Evolutionary conservation across 129 eudicot species (phyloP).

Genomic region (Tagetes erecta): DNA sequence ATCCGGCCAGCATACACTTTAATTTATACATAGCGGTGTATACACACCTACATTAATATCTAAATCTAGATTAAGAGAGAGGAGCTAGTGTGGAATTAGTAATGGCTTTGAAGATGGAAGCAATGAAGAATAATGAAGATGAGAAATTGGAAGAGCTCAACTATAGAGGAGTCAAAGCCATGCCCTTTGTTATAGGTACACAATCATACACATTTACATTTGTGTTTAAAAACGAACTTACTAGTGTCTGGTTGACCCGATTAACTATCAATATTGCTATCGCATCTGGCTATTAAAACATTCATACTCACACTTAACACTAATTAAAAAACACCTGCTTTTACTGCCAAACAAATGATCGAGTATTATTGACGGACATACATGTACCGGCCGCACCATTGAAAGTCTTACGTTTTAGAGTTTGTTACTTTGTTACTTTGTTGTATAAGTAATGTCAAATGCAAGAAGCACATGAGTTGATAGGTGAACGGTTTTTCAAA

Average conservation of each 20-base stretch:
- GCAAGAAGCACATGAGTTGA: not conserved
- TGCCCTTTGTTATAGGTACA: slow-evolving; percentile 52
- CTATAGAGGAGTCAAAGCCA: slow-evolving; percentile 55
- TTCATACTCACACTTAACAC: not conserved
- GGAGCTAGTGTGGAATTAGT: not conserved
- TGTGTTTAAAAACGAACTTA: not conserved
- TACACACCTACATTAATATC: too few relatives aligned
- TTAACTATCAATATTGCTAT: not conserved
- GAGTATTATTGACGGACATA: too few relatives aligned
- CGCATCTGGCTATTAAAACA: not conserved
- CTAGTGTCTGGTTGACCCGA: not conserved
- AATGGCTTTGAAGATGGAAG: slow-evolving; percentile 28
- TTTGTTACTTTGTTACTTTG: not conserved
- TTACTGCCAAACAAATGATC: too few relatives aligned
- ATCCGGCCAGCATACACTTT: not conserved
- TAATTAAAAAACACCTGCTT: not conserved
- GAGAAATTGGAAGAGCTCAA: slow-evolving; percentile 39
- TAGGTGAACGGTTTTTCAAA: not conserved
- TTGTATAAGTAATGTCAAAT: not conserved
- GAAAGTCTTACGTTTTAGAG: too few relatives aligned
- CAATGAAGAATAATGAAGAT: slow-evolving; percentile 30
- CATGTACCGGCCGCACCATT: too few relatives aligned
- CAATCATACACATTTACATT: not conserved
- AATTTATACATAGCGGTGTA: not conserved
- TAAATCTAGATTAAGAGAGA: too few relatives aligned